phyloP scores from a whole-genome alignment of 306 rosid species.

The Lagenaria siceraria region DNA sequence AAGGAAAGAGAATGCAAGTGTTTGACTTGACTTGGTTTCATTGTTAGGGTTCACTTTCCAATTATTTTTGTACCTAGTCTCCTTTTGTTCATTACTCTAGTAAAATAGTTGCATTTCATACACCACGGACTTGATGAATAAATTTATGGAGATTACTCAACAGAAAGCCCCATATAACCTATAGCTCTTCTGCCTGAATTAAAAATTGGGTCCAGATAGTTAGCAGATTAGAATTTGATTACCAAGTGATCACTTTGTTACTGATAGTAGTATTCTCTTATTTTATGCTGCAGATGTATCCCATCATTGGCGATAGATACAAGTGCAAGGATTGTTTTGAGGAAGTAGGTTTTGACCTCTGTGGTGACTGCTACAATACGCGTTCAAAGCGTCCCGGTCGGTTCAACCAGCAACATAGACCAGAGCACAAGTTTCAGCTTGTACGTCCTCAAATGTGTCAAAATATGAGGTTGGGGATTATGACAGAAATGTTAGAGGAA shows the following conservation, averaged over 20 bases:
- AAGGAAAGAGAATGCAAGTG: background rate
- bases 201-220: background rate
- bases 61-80: no score
- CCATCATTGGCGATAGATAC: slow-evolving; percentile 72
- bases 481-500: slow-evolving; percentile 18
- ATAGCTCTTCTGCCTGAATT: background rate
- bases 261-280: background rate
- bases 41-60: no score
- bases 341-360: slow-evolving; percentile 61
- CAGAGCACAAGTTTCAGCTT: slow-evolving; percentile 53
- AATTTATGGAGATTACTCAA: background rate
- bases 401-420: slow-evolving; percentile 82
- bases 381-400: slow-evolving; percentile 74
- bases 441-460: background rate
- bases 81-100: background rate
- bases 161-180: background rate
- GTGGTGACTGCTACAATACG: slow-evolving; percentile 53
- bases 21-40: background rate
- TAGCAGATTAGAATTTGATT: background rate
- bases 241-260: background rate
- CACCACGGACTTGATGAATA: background rate
- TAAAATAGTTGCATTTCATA: background rate
- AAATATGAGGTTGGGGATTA: slow-evolving; percentile 16
- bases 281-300: slow-evolving; percentile 34
- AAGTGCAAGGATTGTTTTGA: slow-evolving; percentile 60